Evolutionary conservation across 768 basidiomycete genomes (phyloP).

Genomic region (Lactarius tabidus): DNA sequence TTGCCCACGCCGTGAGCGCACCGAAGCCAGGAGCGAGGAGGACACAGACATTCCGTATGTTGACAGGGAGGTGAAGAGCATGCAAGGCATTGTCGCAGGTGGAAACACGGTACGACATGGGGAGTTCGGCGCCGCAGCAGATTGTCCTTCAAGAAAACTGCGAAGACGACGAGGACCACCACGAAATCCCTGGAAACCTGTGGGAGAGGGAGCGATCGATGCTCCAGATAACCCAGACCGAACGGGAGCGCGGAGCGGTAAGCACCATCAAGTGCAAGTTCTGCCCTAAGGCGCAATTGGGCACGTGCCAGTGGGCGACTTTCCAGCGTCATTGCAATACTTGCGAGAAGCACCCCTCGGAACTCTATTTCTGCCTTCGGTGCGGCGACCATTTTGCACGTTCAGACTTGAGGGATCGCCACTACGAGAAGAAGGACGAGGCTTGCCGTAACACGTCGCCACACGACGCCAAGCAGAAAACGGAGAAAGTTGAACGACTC

Average conservation of each 20-base stretch:
- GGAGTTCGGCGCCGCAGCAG: neutral
- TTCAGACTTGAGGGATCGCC: neutral
- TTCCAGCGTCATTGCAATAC: too few relatives aligned
- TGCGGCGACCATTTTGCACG: neutral
- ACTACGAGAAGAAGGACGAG: neutral
- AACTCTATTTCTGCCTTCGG: neutral
- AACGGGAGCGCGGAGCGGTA: too few relatives aligned
- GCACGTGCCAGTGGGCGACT: neutral
- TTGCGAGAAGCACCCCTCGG: too few relatives aligned
- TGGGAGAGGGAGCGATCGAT: too few relatives aligned
- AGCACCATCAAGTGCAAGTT: too few relatives aligned
- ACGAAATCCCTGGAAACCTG: neutral
- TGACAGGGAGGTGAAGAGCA: conserved; percentile 87
- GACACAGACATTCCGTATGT: conserved; percentile 96
- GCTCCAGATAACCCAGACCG: too few relatives aligned
- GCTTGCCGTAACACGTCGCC: neutral
- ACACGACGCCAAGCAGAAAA: neutral
- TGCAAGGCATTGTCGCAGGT: conserved; percentile 87
- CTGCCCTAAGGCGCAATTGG: neutral
- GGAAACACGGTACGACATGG: too few relatives aligned
- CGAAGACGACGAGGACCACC: neutral
- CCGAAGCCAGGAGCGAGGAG: conserved; percentile 96
- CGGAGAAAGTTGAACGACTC: neutral
- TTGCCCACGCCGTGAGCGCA: conserved; percentile 93
- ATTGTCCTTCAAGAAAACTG: neutral